phyloP scores from a whole-genome alignment of 345 rosid genomes.

The Euphorbia pulcherrima region DNA sequence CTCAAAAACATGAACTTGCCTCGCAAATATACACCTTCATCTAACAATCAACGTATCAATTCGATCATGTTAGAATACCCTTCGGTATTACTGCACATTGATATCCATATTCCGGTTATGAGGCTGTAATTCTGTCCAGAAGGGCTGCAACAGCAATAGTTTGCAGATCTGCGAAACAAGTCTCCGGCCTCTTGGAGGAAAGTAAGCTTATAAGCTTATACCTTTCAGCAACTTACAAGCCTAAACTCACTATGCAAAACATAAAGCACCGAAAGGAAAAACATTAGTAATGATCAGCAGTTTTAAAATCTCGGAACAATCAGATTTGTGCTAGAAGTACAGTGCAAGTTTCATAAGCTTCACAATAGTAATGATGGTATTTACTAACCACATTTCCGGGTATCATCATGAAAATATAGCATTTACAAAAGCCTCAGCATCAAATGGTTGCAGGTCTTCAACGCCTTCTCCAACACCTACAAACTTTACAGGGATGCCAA shows the following conservation, averaged over 20 bases:
- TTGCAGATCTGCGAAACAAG: not conserved
- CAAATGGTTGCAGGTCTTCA: slow-evolving; percentile 94
- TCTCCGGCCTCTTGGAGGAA: not conserved
- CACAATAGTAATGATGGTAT: not conserved
- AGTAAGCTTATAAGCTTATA: not conserved
- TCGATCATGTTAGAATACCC: not conserved
- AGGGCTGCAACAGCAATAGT: not conserved
- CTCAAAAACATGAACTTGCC: too few relatives aligned
- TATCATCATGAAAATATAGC: slow-evolving; percentile 74
- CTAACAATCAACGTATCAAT: too few relatives aligned
- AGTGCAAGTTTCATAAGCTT: not conserved
- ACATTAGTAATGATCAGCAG: not conserved
- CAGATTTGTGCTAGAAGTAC: too few relatives aligned
- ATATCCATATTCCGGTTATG: not conserved
- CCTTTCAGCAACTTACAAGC: slow-evolving; percentile 6
- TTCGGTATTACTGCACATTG: not conserved
- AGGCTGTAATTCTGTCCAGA: not conserved
- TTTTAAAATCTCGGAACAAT: not conserved
- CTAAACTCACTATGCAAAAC: not conserved
- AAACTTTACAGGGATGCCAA: slow-evolving; percentile 90
- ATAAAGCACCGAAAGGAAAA: not conserved
- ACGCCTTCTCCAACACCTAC: slow-evolving; percentile 91
- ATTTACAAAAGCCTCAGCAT: slow-evolving; percentile 73
- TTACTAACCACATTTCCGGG: not conserved
- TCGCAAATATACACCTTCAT: too few relatives aligned